Evolutionary conservation across 2,329 filamentous ascomycete genomes (phyloP).

Genomic region (Beauveria sp.): DNA sequence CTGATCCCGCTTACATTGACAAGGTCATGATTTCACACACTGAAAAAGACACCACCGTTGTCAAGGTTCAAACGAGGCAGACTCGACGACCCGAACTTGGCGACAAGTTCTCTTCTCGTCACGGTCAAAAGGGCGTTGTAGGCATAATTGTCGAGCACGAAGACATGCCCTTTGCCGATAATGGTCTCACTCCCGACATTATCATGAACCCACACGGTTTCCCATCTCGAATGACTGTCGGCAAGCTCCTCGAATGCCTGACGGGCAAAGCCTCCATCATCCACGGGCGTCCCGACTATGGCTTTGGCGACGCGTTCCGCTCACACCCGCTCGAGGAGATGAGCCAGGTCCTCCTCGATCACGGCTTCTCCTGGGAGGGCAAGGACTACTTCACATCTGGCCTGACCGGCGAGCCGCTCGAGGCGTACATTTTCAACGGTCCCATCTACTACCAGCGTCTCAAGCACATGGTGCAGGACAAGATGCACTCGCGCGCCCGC

Average conservation of each 20-base stretch:
- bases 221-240: slow-evolving; percentile 98
- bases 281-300: slow-evolving; percentile 79
- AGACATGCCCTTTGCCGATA: slow-evolving; percentile 92
- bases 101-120: slow-evolving; percentile 97
- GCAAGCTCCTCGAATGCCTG: slow-evolving; percentile 91
- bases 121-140: slow-evolving; percentile 96
- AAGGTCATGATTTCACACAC: slow-evolving; percentile 92
- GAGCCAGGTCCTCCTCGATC: slow-evolving; percentile 72
- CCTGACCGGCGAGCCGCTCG: slow-evolving; percentile 87
- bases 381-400: slow-evolving; percentile 96
- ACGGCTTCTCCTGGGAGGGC: slow-evolving; percentile 93
- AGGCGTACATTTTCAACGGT: slow-evolving; percentile 96
- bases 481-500: slow-evolving; percentile 93
- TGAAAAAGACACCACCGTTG: slow-evolving; percentile 74
- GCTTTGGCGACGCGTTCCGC: slow-evolving; percentile 72
- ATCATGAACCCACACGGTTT: slow-evolving; percentile 99
- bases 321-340: slow-evolving; percentile 81
- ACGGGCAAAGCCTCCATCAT: slow-evolving; percentile 91
- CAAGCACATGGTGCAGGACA: slow-evolving; percentile 99
- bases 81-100: slow-evolving; percentile 90
- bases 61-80: slow-evolving; percentile 95
- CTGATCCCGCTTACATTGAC: slow-evolving; percentile 84
- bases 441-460: slow-evolving; percentile 99
- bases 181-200: slow-evolving; percentile 88
- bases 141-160: slow-evolving; percentile 95